These are phyloP conservation scores for Quercus parvula DNA, from an alignment of 306 rosid genomes.

Conservation along the genomic window DNA sequence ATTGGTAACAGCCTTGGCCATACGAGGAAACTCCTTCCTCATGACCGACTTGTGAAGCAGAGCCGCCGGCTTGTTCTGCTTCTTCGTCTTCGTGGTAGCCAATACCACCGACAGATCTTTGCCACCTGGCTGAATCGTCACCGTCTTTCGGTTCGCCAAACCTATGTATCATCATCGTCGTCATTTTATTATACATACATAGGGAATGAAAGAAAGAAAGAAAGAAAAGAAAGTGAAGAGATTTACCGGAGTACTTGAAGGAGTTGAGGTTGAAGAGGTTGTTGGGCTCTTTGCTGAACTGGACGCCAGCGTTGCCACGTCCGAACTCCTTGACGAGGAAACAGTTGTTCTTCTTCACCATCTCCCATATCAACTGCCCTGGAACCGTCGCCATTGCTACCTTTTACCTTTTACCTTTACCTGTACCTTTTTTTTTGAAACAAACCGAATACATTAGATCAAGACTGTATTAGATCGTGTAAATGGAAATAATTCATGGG, in stretches of 20 bases:
- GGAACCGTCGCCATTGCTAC: constrained; percentile 68
- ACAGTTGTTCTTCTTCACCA: constrained; percentile 85
- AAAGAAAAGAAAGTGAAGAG: background rate
- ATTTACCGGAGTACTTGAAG: constrained; percentile 78
- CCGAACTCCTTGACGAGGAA: constrained; percentile 89
- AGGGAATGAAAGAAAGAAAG: background rate
- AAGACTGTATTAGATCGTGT: no score
- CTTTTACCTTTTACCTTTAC: background rate
- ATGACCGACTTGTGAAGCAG: constrained; percentile 74
- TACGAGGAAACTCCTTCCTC: constrained; percentile 83
- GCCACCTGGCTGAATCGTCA: constrained; percentile 64
- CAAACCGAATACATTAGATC: no score
- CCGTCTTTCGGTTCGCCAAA: constrained; percentile 92
- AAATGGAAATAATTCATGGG: no score
- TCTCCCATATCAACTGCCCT: constrained; percentile 93
- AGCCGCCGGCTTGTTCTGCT: constrained; percentile 82
- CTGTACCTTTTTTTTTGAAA: no score
- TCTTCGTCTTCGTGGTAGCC: constrained; percentile 85
- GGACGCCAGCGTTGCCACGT: constrained; percentile 57
- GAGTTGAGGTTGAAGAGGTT: constrained; percentile 79
- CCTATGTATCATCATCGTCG: constrained; percentile 33
- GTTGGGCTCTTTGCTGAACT: constrained; percentile 87
- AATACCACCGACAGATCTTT: constrained; percentile 72
- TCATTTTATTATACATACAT: background rate
- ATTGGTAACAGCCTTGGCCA: constrained; percentile 72